phyloP scores from a whole-genome alignment of 1,139 yeast species.

The Lodderomyces orthopsilosis region DNA sequence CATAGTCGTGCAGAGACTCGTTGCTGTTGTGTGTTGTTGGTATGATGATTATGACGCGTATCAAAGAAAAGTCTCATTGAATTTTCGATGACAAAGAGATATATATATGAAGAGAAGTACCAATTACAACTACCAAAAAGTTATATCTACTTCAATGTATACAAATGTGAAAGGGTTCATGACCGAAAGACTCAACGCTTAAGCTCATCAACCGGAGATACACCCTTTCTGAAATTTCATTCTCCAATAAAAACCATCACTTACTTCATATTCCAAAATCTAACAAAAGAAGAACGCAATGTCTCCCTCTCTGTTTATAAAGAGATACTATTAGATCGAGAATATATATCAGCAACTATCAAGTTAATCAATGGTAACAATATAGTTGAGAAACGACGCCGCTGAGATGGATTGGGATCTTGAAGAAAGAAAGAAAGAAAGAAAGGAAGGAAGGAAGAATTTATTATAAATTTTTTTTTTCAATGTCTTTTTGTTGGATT shows the following conservation, averaged over 20 bases:
- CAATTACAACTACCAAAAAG: not conserved
- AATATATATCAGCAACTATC: constrained; percentile 28
- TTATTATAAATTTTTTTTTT: not conserved
- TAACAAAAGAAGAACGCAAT: constrained; percentile 10
- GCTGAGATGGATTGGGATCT: constrained; percentile 26
- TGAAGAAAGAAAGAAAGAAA: constrained; percentile 7
- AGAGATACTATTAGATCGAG: not conserved
- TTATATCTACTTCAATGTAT: not conserved
- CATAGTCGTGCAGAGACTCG: too few relatives aligned
- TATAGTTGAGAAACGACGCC: constrained; percentile 33
- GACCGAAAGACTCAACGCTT: constrained; percentile 44
- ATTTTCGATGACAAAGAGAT: too few relatives aligned
- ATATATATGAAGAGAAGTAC: too few relatives aligned
- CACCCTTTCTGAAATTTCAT: constrained; percentile 32
- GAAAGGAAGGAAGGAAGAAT: constrained; percentile 4
- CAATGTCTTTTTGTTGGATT: not conserved
- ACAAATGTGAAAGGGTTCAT: constrained; percentile 39
- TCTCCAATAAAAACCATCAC: constrained; percentile 24
- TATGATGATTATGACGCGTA: too few relatives aligned
- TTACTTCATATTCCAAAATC: constrained; percentile 3
- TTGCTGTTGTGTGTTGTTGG: too few relatives aligned
- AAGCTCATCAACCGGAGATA: constrained; percentile 48
- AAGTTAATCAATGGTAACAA: constrained; percentile 23
- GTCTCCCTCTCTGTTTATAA: constrained; percentile 8
- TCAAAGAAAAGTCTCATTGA: too few relatives aligned